Evolutionary conservation across 805 yeast species (phyloP).

Genomic region (Myxozyma neglecta): DNA sequence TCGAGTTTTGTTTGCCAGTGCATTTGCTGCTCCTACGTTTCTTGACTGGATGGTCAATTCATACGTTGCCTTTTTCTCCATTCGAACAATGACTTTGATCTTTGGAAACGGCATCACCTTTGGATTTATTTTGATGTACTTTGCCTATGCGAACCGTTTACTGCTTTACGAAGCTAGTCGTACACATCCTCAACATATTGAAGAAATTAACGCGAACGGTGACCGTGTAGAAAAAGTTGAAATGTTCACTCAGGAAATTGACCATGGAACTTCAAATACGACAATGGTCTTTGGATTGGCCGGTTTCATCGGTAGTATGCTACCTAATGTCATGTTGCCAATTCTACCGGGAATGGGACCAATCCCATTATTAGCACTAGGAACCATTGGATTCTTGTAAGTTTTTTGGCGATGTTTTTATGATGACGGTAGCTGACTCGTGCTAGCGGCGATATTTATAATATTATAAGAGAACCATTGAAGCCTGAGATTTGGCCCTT

Average conservation of each 20-base stretch:
- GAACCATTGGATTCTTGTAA: conserved; percentile 17
- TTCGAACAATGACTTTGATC: conserved; percentile 16
- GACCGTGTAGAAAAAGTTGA: background rate
- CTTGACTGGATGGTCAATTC: conserved; percentile 13
- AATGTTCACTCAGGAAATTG: background rate
- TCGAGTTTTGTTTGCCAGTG: conserved; percentile 8
- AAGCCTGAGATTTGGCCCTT: background rate
- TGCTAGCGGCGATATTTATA: background rate
- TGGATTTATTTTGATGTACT: conserved; percentile 9
- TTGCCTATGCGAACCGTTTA: conserved; percentile 10
- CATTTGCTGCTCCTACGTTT: conserved; percentile 14
- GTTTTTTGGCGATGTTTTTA: too few species aligned
- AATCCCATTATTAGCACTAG: conserved; percentile 19
- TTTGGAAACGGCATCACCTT: conserved; percentile 13
- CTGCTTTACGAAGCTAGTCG: conserved; percentile 14
- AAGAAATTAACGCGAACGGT: conserved; percentile 8
- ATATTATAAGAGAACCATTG: background rate
- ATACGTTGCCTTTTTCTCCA: conserved; percentile 14
- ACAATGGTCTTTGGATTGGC: conserved; percentile 19
- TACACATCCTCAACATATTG: background rate
- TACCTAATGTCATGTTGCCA: conserved; percentile 21
- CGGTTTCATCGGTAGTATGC: conserved; percentile 16
- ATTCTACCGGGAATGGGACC: conserved; percentile 14
- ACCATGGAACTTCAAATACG: conserved; percentile 17
- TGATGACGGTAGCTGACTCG: too few species aligned